Evolutionary conservation across 306 rosid species (phyloP).

Genomic region (Lagenaria siceraria): DNA sequence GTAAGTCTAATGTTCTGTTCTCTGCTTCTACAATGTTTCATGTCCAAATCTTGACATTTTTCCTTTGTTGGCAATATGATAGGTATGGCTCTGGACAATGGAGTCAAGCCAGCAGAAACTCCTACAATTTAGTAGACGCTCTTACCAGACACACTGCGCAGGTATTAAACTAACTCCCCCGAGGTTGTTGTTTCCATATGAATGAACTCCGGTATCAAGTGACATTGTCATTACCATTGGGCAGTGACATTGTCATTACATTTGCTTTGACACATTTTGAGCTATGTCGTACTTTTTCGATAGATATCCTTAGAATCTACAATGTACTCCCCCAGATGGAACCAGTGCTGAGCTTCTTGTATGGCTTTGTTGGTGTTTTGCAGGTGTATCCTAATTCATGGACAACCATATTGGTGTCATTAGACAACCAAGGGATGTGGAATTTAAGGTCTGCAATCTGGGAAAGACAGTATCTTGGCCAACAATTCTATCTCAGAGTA

Average conservation of each 20-base stretch:
- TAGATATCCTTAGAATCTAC: not conserved
- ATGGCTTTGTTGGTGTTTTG: not conserved
- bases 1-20: slow-evolving; percentile 30
- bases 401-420: slow-evolving; percentile 72
- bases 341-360: not conserved
- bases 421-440: slow-evolving; percentile 99
- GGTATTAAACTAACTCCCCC: slow-evolving; percentile 34
- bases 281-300: not conserved
- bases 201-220: not conserved
- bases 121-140: slow-evolving; percentile 75
- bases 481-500: slow-evolving; percentile 72
- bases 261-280: not conserved
- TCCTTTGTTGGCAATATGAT: slow-evolving; percentile 15
- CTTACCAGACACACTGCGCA: slow-evolving; percentile 88
- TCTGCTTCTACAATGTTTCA: not conserved
- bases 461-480: slow-evolving; percentile 95
- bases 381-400: slow-evolving; percentile 87
- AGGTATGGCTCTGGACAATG: slow-evolving; percentile 72
- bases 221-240: not conserved
- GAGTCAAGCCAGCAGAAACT: slow-evolving; percentile 43
- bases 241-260: not conserved
- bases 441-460: slow-evolving; percentile 82
- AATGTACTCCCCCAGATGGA: not conserved
- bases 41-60: slow-evolving; percentile 4
- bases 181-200: not conserved